Base-by-base conservation (phyloP, 805 yeast genomes). In the Brettanomyces sp. region DNA sequence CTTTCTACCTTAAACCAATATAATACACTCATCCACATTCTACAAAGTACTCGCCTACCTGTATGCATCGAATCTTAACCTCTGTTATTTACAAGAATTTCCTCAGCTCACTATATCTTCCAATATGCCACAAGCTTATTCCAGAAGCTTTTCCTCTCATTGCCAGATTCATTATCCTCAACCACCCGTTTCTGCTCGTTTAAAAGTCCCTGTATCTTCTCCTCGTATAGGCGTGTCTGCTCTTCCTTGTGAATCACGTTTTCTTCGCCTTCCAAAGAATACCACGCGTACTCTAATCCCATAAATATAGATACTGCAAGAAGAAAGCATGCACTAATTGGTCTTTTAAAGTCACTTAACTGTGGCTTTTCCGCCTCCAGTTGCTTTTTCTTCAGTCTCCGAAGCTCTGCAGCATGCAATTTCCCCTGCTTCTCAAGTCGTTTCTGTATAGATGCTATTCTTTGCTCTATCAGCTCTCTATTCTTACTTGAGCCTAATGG, bases 231-330 rank as follows among this genome's bases (percentile, higher is more conserved):
- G 12, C 52, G 35, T 23, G 64, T 57, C 40, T 49, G 41, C 11
- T 39, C 32, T 44, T 61, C 59, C 53, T 57, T 53, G 1, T 45
- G 49, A 12, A 49, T 39, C 28, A 64, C 45, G 38, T 53, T 52
- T 28, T 58, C 62, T 44, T 63, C 66, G 25, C 56, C 60, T 33
- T 63, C 65, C 24, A 67, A 46, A 39, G 50, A 46, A 45, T 54
- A 56, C 68, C 69, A 66, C 12, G 48, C 28, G 46, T 62, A 65
- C 41, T 65, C 68, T 8, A 63, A 47, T 5, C 55, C 39, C 39
- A 63, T 51, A 47, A 65, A 67, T 6, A 63, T 56, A 1, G 62
- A 55, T 22, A 64, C 57, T 0, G 64, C 66, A 11, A 64, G 45
- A 13, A 67, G 45, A 28, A 67, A 55, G 32, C 57, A 54, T 12